Percentiles rank a stretch among this genome's conserved stretches.
Conservation (phyloP, 148 eudicot species). For the Polygonum aviculare region DNA sequence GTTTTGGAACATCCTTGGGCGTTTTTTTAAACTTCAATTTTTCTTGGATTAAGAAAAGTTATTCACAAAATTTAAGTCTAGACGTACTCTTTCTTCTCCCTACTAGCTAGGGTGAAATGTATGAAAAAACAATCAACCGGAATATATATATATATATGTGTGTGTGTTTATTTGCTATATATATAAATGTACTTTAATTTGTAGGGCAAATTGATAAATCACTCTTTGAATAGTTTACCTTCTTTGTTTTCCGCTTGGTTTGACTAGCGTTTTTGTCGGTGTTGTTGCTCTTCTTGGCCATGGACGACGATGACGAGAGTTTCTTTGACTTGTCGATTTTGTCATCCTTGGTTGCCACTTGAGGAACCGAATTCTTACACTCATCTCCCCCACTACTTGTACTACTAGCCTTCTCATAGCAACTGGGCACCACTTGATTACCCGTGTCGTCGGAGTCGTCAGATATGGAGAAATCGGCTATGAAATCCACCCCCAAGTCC, state of each 20-base stretch:
- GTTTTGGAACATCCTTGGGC: too few relatives aligned
- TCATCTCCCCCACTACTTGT: background rate
- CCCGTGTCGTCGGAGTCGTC: background rate
- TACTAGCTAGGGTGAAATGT: too few relatives aligned
- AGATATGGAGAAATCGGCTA: slow-evolving; percentile 12
- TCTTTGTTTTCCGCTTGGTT: slow-evolving; percentile 35
- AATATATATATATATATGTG: too few relatives aligned
- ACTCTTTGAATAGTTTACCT: slow-evolving; percentile 16
- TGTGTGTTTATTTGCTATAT: background rate
- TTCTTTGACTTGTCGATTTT: slow-evolving; percentile 8
- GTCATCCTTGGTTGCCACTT: background rate
- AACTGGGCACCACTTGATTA: slow-evolving; percentile 4
- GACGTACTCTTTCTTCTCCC: too few relatives aligned
- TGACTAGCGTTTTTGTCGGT: slow-evolving; percentile 11
- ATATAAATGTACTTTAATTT: background rate
- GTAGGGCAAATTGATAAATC: background rate
- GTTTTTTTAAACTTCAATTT: too few relatives aligned
- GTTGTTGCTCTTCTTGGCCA: slow-evolving; percentile 1
- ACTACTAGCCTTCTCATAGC: background rate
- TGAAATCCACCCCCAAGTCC: slow-evolving; percentile 20
- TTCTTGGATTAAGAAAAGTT: too few relatives aligned
- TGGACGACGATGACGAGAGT: background rate
- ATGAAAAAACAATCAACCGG: too few relatives aligned
- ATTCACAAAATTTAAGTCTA: too few relatives aligned
- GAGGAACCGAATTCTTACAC: background rate